Evolutionary conservation across 1,284 basidiomycete species (phyloP).

Genomic region (Anthracocystis panici-leucophaei): DNA sequence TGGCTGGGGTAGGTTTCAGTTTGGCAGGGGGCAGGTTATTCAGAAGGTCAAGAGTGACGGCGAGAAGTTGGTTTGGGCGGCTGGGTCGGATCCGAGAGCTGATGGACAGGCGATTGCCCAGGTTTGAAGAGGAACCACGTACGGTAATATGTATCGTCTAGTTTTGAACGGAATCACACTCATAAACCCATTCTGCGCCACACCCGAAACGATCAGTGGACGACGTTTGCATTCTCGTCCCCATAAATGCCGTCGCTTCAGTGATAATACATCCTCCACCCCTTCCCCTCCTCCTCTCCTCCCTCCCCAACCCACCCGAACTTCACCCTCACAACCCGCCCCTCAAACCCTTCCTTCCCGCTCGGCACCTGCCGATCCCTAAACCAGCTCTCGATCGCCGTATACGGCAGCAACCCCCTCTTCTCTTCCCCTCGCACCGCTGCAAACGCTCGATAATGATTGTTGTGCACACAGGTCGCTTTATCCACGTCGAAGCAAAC

Average conservation of each 20-base stretch:
- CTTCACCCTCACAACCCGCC: slow-evolving; percentile 19
- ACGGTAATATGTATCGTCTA: not conserved
- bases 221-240: no score
- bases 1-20: slow-evolving; percentile 77
- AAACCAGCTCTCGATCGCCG: slow-evolving; percentile 44
- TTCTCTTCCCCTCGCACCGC: slow-evolving; percentile 17
- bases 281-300: slow-evolving; percentile 11
- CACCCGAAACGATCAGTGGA: not conserved
- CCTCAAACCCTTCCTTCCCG: slow-evolving; percentile 38
- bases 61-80: slow-evolving; percentile 53
- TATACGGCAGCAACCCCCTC: slow-evolving; percentile 26
- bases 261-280: slow-evolving; percentile 46
- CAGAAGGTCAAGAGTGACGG: slow-evolving; percentile 23
- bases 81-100: slow-evolving; percentile 46
- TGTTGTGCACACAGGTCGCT: slow-evolving; percentile 46
- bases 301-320: slow-evolving; percentile 32
- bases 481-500: slow-evolving; percentile 46
- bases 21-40: slow-evolving; percentile 83
- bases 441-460: slow-evolving; percentile 38
- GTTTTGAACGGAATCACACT: not conserved
- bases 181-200: not conserved
- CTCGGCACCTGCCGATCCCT: slow-evolving; percentile 29
- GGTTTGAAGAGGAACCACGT: slow-evolving; percentile 72
- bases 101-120: slow-evolving; percentile 88
- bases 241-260: slow-evolving; percentile 3